Conservation (phyloP, 257 asterid genomes). For the Penstemon eatonii region DNA sequence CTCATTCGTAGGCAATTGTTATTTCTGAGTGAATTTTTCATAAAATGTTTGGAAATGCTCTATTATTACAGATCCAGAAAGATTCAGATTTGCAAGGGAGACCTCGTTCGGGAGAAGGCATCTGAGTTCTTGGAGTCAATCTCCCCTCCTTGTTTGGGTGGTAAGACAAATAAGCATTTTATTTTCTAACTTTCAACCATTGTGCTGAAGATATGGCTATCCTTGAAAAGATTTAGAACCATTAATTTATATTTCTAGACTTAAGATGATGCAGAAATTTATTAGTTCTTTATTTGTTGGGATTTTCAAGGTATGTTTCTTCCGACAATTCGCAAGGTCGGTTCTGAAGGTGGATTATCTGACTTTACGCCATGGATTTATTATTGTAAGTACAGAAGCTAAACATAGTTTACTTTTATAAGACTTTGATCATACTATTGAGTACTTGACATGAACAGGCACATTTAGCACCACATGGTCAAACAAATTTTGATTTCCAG, state of each 20-base stretch:
- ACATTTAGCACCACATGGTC: constrained; percentile 53
- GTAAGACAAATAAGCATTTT: constrained; percentile 29
- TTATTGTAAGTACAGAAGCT: constrained; percentile 39
- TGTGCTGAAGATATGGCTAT: no score
- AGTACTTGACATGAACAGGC: constrained; percentile 39
- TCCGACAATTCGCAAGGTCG: constrained; percentile 57
- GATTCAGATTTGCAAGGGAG: constrained; percentile 58
- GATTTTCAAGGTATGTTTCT: constrained; percentile 54
- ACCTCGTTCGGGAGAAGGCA: constrained; percentile 67
- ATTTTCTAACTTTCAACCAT: not conserved
- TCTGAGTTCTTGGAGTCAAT: constrained; percentile 56
- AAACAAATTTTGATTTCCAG: constrained; percentile 46
- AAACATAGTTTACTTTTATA: not conserved
- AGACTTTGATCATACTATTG: not conserved
- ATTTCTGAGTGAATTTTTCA: no score
- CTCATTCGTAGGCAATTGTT: no score
- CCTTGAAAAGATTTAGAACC: no score
- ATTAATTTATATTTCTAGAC: no score
- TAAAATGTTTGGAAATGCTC: not conserved
- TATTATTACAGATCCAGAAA: constrained; percentile 50
- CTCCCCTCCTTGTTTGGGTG: constrained; percentile 46
- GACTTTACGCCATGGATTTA: constrained; percentile 60
- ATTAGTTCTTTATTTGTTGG: not conserved
- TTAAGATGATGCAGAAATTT: no score
- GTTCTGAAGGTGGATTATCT: constrained; percentile 59